Base-by-base conservation (phyloP, 2,329 filamentous ascomycete genomes). In the Claviceps monticola region DNA sequence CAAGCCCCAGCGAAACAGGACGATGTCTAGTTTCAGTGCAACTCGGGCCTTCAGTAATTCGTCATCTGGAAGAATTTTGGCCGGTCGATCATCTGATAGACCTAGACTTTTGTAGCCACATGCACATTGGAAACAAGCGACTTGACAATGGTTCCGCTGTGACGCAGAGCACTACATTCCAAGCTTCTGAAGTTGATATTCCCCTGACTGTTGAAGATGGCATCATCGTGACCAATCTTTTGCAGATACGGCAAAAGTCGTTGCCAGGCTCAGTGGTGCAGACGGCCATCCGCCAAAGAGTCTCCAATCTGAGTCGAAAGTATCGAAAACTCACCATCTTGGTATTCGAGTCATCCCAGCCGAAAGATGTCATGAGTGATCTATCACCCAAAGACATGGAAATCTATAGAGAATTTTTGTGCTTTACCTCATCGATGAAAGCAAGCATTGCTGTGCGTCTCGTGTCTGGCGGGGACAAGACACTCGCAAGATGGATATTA, bases 251-350 rank as follows among this genome's bases (percentile, higher is more conserved):
- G 44, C 90, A 95, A 60, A 78, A 74, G 47, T 72, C 83, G 2
- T 71, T 89, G 0, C 86, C 87, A 0, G 64, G 66, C 1, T 63
- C 64, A 5, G 70, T 64, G 8, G 55, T 59, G 0, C 63, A 68
- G 38, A 68, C 72, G 3, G 67, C 69, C 14, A 69, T 88, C 14
- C 74, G 76, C 39, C 72, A 80, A 49, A 72, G 75, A 2, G 68
- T 91, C 9, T 61, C 66, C 3, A 65, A 62, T 7, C 68, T 83
- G 0, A 73, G 79, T 13, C 51, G 60, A 1, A 74, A 80, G 9
- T 91, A 93, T 60, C 82, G 87, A 56, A 71, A 70, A 4, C 68
- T 95, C 1, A 66, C 85, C 1, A 69, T 95, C 1, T 64, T 94
- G 0, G 73, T 93, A 1, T 82, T 78, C n/a, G 75, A 82, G 51